These are phyloP conservation scores for Ceratobasidium theobromae DNA, from an alignment of 1,284 basidiomycete genomes.

Conservation along the genomic window DNA sequence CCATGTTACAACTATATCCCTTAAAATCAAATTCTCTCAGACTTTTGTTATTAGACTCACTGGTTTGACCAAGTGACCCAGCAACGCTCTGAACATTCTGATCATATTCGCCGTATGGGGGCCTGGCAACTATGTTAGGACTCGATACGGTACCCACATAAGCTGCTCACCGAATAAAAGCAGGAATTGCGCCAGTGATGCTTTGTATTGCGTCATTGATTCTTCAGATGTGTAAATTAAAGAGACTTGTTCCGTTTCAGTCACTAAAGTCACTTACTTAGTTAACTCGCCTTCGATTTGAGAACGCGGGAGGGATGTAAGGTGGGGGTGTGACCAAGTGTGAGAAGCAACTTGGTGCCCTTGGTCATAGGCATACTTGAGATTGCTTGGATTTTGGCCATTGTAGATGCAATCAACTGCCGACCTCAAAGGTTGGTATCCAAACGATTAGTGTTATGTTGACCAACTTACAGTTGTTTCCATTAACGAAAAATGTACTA, in stretches of 20 bases:
- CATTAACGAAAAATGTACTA: slow-evolving; percentile 30
- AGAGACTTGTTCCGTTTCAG: not conserved
- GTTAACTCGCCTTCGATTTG: slow-evolving; percentile 1
- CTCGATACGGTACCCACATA: not conserved
- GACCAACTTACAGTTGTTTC: slow-evolving; percentile 23
- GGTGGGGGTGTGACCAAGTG: slow-evolving; percentile 20
- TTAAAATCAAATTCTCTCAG: not conserved
- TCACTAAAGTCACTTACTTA: not conserved
- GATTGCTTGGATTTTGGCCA: not conserved
- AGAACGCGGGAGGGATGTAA: not conserved
- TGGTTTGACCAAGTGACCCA: slow-evolving; percentile 5
- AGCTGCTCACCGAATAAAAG: slow-evolving; percentile 30
- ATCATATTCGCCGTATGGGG: slow-evolving; percentile 35
- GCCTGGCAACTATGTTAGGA: not conserved
- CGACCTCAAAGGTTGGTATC: not conserved
- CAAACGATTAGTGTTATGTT: not conserved
- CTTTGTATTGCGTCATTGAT: slow-evolving; percentile 18
- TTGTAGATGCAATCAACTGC: slow-evolving; percentile 19
- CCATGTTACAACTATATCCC: slow-evolving; percentile 32
- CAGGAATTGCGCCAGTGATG: slow-evolving; percentile 24
- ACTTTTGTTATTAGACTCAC: not conserved
- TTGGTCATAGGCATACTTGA: slow-evolving; percentile 28
- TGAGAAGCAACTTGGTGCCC: slow-evolving; percentile 29
- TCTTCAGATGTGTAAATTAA: not conserved
- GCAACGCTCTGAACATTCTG: slow-evolving; percentile 16